Percentiles rank a stretch among this genome's conserved stretches.
Evolutionary conservation across 2,329 filamentous ascomycete species (phyloP).

Genomic region (Thermomyces lanuginosus): DNA sequence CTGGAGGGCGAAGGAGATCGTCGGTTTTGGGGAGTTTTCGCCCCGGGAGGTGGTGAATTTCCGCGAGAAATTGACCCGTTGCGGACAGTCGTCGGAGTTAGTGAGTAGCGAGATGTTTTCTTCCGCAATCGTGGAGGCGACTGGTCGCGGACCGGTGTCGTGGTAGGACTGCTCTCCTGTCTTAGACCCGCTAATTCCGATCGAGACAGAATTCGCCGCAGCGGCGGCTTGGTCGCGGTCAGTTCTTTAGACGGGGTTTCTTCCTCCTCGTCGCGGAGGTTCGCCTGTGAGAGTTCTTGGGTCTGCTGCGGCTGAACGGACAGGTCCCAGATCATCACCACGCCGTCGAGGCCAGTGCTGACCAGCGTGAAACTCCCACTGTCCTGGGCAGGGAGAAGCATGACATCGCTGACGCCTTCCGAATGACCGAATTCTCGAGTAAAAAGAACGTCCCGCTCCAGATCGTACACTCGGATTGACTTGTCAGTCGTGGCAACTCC

Average conservation of each 20-base stretch:
- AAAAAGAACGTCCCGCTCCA: slow-evolving; percentile 57
- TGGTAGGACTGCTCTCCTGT: slow-evolving; percentile 31
- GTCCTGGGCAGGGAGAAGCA: slow-evolving; percentile 41
- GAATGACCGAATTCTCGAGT: slow-evolving; percentile 91
- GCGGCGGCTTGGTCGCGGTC: slow-evolving; percentile 49
- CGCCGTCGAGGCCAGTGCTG: slow-evolving; percentile 63
- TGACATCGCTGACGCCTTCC: slow-evolving; percentile 75
- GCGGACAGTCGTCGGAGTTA: slow-evolving; percentile 23
- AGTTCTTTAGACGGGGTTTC: slow-evolving; percentile 30
- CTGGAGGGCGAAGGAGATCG: slow-evolving; percentile 27
- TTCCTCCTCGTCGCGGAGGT: slow-evolving; percentile 20
- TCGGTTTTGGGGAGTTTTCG: slow-evolving; percentile 12
- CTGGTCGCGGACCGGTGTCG: slow-evolving; percentile 28
- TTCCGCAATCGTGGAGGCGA: slow-evolving; percentile 38
- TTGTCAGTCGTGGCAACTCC: slow-evolving; percentile 94
- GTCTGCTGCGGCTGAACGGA: slow-evolving; percentile 19
- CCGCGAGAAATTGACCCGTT: slow-evolving; percentile 14
- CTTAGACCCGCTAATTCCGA: slow-evolving; percentile 71
- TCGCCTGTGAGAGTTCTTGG: slow-evolving; percentile 14
- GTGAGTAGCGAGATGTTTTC: slow-evolving; percentile 37
- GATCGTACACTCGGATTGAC: slow-evolving; percentile 78
- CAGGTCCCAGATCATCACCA: slow-evolving; percentile 60
- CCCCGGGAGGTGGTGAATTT: slow-evolving; percentile 16
- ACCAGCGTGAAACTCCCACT: slow-evolving; percentile 38
- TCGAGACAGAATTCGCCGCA: slow-evolving; percentile 73